Evolutionary conservation across 148 eudicot genomes (phyloP), one percentile per base, ranked within the genome.

Genomic region (Fallopia convolvulus): DNA sequence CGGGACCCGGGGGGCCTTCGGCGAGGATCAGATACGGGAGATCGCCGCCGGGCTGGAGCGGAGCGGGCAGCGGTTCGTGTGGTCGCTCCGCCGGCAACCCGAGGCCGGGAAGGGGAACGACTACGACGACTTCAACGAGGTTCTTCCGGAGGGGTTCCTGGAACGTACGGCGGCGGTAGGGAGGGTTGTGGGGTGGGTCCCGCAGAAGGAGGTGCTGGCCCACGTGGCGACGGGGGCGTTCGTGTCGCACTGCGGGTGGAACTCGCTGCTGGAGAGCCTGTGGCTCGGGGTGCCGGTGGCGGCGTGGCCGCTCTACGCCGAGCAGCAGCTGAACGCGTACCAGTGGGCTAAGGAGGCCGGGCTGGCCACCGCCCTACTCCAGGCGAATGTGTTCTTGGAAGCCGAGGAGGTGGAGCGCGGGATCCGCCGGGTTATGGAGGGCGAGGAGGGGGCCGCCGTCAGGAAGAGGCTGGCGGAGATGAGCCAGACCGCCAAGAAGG

Each of bases 61-160:
- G 11, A 52, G 60, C 46, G 78, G 84, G 2, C 44, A 74, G 15
- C 39, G 83, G 20, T 81, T 81, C 53, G 4, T 81, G 23, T 77
- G 83, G 83, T 77, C 83, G 53, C 36, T 81, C 10, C 49, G 83
- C 1, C 74, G 56, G 12, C 70, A 26, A n/a, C 7, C 55, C 17
- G 33, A 18, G 0, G 14, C 8, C 2, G 50, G 15, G 6, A 60
- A 4, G 40, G 13, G 30, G 18, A 26, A 6, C 3, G 79, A 58
- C 10, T 49, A 72, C 13, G 72, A 40, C 12, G 74, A 73, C 40
- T 48, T 48, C 20, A 60, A 60, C 14, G 66, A 77, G 46, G 58
- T 74, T 2, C 20, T 81, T 44, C 83, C 83, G 11, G 78, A 77
- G 17, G 80, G 78, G 33, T 81, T 81, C 75, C n/a, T 78, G 6